These are phyloP conservation scores for Cercospora nicotianae DNA, from an alignment of 2,329 filamentous ascomycete species.

Conservation along the genomic window DNA sequence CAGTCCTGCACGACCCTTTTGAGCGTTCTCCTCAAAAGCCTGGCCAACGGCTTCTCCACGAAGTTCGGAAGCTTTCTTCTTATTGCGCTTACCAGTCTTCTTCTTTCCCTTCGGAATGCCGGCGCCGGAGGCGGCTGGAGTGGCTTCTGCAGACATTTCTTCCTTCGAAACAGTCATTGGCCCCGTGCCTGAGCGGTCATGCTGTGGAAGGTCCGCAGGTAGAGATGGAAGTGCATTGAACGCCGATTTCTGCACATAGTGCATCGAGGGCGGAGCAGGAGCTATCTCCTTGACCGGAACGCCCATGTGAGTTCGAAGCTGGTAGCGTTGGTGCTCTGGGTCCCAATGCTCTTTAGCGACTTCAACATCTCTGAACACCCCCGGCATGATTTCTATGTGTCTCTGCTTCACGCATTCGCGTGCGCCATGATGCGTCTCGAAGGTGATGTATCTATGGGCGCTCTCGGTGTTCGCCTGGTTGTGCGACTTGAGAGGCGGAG, in stretches of 20 bases:
- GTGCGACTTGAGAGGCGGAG: neutral
- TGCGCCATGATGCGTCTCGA: neutral
- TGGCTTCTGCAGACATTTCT: constrained; percentile 17
- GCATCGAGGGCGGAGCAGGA: constrained; percentile 6
- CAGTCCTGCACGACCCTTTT: neutral
- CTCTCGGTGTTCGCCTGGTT: neutral
- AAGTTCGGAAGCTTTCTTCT: constrained; percentile 19
- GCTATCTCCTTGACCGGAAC: neutral
- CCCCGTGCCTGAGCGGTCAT: neutral
- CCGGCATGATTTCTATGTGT: constrained; percentile 1
- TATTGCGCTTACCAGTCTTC: constrained; percentile 18
- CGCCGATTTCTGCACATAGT: constrained; percentile 12
- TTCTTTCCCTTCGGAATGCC: constrained; percentile 26
- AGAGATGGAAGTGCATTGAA: neutral
- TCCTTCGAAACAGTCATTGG: neutral
- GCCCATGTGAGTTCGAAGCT: constrained; percentile 1
- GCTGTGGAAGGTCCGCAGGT: neutral
- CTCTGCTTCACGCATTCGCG: constrained; percentile 10
- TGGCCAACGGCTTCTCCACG: constrained; percentile 6
- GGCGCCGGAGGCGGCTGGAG: constrained; percentile 23
- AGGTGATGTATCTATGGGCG: constrained; percentile 15
- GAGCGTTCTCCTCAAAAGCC: constrained; percentile 11
- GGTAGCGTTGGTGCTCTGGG: constrained; percentile 1
- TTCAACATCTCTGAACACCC: constrained; percentile 11
- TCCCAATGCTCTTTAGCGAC: constrained; percentile 22